Percentiles rank a stretch among this genome's conserved stretches.
These are phyloP conservation scores for Cystobasidium tubakii DNA, from an alignment of 768 basidiomycete species.

Conservation along the genomic window DNA sequence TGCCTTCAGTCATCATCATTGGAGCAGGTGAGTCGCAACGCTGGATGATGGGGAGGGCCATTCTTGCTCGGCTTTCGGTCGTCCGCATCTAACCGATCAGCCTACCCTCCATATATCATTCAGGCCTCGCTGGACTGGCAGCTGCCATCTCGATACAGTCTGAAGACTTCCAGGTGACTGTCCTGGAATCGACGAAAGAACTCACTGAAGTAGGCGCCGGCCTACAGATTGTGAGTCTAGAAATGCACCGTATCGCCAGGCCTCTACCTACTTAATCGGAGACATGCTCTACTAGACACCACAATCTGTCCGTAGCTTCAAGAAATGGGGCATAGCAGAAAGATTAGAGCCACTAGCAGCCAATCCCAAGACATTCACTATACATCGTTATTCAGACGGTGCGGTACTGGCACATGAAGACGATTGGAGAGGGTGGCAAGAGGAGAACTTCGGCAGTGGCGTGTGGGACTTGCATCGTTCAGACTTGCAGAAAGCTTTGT, in stretches of 20 bases:
- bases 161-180: conserved; percentile 28
- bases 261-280: background rate
- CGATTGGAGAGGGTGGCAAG: conserved; percentile 11
- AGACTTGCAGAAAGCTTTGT: conserved; percentile 21
- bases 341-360: conserved; percentile 24
- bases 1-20: conserved; percentile 16
- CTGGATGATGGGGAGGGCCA: too few relatives aligned
- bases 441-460: conserved; percentile 21
- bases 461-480: conserved; percentile 33
- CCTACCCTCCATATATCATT: background rate
- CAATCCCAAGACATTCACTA: conserved; percentile 22
- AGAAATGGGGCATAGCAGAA: conserved; percentile 22
- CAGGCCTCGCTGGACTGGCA: conserved; percentile 27
- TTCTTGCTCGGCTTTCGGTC: background rate
- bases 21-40: conserved; percentile 10
- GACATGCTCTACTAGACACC: conserved; percentile 24
- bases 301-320: conserved; percentile 17
- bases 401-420: conserved; percentile 21
- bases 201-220: conserved; percentile 30
- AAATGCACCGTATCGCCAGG: background rate
- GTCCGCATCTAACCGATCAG: background rate
- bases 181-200: conserved; percentile 26
- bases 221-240: conserved; percentile 4
- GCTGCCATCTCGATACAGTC: conserved; percentile 33
- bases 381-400: conserved; percentile 34